These are phyloP conservation scores for Citrus reticulata DNA, from an alignment of 345 rosid genomes.

Conservation along the genomic window DNA sequence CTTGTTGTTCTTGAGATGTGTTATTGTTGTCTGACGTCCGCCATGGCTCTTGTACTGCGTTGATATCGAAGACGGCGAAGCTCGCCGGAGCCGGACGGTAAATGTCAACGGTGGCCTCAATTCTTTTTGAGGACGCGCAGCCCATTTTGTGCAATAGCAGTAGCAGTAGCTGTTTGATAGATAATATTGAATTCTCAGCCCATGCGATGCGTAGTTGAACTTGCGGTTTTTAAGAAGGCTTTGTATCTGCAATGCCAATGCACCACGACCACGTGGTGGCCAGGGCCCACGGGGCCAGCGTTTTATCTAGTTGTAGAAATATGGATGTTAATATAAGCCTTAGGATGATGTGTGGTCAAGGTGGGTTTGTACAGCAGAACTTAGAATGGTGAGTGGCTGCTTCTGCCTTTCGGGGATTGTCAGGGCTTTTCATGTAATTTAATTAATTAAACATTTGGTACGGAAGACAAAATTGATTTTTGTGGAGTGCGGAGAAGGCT, in stretches of 20 bases:
- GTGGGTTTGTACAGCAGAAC: not conserved
- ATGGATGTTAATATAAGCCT: not conserved
- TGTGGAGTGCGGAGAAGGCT: too few relatives aligned
- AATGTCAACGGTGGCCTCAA: conserved; percentile 52
- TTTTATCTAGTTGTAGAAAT: not conserved
- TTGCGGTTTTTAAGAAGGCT: too few relatives aligned
- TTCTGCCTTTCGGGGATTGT: too few relatives aligned
- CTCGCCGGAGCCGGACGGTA: conserved; percentile 78
- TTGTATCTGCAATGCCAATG: too few relatives aligned
- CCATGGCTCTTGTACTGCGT: conserved; percentile 89
- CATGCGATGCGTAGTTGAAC: too few relatives aligned
- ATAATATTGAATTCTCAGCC: too few relatives aligned
- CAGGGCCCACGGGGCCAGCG: not conserved
- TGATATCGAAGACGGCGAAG: conserved; percentile 75
- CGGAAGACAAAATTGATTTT: too few relatives aligned
- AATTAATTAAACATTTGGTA: too few relatives aligned
- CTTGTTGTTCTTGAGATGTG: conserved; percentile 26
- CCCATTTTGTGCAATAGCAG: conserved; percentile 44
- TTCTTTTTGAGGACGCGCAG: conserved; percentile 64
- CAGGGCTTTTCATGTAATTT: too few relatives aligned
- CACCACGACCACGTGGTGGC: too few relatives aligned
- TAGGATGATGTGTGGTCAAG: conserved; percentile 14
- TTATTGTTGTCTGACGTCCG: conserved; percentile 19
- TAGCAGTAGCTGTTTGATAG: too few relatives aligned
- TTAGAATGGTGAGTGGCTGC: not conserved